Percentiles rank a stretch among this genome's conserved stretches.
These are phyloP conservation scores for Penicillium sp. DNA, from an alignment of 2,329 filamentous ascomycete genomes.

Conservation along the genomic window DNA sequence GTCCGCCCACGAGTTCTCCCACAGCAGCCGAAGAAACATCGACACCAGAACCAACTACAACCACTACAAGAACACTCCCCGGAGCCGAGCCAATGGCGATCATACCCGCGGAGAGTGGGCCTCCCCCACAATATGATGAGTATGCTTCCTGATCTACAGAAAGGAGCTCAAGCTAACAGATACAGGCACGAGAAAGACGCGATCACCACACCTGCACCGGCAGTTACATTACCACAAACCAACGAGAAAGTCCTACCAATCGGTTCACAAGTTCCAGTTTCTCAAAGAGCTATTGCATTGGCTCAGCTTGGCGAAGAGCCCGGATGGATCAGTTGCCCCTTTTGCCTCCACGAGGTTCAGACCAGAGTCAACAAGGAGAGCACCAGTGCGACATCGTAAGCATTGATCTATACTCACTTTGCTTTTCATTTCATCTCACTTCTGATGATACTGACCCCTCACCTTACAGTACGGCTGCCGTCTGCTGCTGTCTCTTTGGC, in stretches of 20 bases:
- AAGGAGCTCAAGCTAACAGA: not conserved
- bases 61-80: not conserved
- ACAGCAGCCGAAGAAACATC: not conserved
- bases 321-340: constrained; percentile 11
- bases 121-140: constrained; percentile 3
- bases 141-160: not conserved
- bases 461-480: constrained; percentile 8
- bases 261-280: not conserved
- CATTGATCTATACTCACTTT: not conserved
- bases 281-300: not conserved
- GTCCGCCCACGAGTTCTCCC: not conserved
- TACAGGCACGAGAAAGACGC: not conserved
- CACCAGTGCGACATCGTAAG: constrained; percentile 14
- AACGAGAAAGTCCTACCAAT: not conserved
- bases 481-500: constrained; percentile 15
- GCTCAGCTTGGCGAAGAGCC: constrained; percentile 10
- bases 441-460: not conserved
- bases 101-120: not conserved
- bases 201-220: not conserved
- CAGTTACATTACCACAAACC: not conserved
- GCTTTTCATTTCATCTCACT: not conserved
- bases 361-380: constrained; percentile 14
- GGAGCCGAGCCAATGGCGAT: not conserved
- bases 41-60: not conserved
- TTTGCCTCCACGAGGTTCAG: constrained; percentile 10